phyloP scores from a whole-genome alignment of 2,329 filamentous ascomycete species.

The Hymenoscyphus fraxineus region DNA sequence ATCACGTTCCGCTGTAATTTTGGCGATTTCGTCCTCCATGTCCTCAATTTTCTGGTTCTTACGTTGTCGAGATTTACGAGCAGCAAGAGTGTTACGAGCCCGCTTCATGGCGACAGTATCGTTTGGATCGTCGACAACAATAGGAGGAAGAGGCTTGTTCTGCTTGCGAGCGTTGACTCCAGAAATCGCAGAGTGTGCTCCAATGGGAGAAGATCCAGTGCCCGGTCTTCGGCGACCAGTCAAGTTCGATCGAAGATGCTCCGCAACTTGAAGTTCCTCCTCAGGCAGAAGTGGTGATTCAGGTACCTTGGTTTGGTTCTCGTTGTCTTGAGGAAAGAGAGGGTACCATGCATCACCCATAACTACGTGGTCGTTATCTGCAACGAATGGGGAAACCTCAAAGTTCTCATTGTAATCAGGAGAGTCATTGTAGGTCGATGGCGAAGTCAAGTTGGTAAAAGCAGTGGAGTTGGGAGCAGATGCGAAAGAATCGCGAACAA shows the following conservation, averaged over 20 bases:
- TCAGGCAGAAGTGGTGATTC: conserved; percentile 30
- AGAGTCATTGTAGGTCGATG: conserved; percentile 73
- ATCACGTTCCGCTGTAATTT: conserved; percentile 63
- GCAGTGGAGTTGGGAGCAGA: conserved; percentile 80
- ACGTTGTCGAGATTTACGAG: conserved; percentile 85
- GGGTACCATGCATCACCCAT: conserved; percentile 64
- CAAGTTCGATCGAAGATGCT: conserved; percentile 39
- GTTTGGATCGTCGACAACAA: conserved; percentile 67
- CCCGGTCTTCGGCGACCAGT: conserved; percentile 39
- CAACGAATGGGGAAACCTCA: conserved; percentile 76
- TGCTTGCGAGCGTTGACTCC: conserved; percentile 72
- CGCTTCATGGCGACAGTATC: conserved; percentile 86
- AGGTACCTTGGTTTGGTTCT: conserved; percentile 28
- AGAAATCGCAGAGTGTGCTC: conserved; percentile 59
- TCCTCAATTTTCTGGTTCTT: conserved; percentile 75
- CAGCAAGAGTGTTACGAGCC: conserved; percentile 87
- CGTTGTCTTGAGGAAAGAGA: conserved; percentile 58
- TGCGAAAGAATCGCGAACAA: conserved; percentile 59
- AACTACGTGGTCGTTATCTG: conserved; percentile 43
- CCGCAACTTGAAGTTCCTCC: conserved; percentile 48
- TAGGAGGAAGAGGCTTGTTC: conserved; percentile 75
- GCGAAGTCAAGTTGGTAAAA: conserved; percentile 81
- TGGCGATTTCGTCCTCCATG: conserved; percentile 69
- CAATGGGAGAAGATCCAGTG: conserved; percentile 43
- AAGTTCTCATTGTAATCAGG: conserved; percentile 67